A percentile compares a stretch with the other conserved stretches of the same genome.
Conservation (phyloP, 2,329 filamentous ascomycete genomes). For the Diaporthe sp. region DNA sequence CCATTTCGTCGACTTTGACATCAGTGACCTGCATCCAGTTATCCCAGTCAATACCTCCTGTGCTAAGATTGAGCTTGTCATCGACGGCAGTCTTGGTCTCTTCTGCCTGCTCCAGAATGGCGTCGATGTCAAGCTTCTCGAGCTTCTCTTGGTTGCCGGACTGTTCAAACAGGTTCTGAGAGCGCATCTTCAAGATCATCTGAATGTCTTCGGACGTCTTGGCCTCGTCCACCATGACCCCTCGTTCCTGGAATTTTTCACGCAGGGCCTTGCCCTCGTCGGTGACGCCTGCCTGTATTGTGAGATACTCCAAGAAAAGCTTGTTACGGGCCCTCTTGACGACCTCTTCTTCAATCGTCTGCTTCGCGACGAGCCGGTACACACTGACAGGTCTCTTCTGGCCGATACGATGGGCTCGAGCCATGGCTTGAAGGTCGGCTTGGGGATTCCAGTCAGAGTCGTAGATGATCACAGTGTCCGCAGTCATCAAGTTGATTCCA, state of each 20-base stretch:
- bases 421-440: constrained; percentile 98
- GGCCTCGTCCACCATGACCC: constrained; percentile 81
- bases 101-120: constrained; percentile 96
- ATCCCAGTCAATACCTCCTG: constrained; percentile 86
- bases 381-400: constrained; percentile 97
- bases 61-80: constrained; percentile 90
- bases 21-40: constrained; percentile 99
- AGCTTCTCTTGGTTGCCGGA: constrained; percentile 96
- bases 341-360: constrained; percentile 98
- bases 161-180: constrained; percentile 99
- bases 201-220: constrained; percentile 96
- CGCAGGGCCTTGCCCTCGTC: constrained; percentile 89
- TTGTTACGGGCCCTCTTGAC: constrained; percentile 97
- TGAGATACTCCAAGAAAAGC: constrained; percentile 96
- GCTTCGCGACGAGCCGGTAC: constrained; percentile 96
- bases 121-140: constrained; percentile 97
- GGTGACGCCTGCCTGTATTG: constrained; percentile 95
- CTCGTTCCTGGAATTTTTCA: constrained; percentile 84
- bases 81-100: constrained; percentile 96
- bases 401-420: constrained; percentile 95
- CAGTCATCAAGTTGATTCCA: constrained; percentile 99
- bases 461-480: constrained; percentile 97
- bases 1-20: constrained; percentile 87
- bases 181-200: constrained; percentile 94
- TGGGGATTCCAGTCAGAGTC: constrained; percentile 99